These are phyloP conservation scores for Smallanthus sonchifolius DNA, from an alignment of 129 eudicot species.

Conservation along the genomic window DNA sequence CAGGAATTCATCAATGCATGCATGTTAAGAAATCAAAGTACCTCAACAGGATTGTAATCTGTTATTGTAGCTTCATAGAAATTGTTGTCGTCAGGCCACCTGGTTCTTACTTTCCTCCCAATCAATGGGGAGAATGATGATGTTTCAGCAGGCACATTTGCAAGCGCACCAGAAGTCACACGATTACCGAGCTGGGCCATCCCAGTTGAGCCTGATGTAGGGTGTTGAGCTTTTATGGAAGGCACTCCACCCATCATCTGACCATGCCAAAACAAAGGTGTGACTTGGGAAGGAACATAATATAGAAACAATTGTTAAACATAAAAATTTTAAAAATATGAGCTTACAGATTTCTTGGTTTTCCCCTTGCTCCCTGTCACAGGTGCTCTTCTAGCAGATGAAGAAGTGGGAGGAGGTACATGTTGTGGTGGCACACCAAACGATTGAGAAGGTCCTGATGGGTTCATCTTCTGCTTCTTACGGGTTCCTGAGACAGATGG, in stretches of 20 bases:
- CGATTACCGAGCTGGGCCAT: slow-evolving; percentile 63
- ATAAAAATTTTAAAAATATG: background rate
- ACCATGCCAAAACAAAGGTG: slow-evolving; percentile 22
- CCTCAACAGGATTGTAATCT: slow-evolving; percentile 58
- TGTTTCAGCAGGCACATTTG: slow-evolving; percentile 55
- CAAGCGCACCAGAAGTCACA: slow-evolving; percentile 45
- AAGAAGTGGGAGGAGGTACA: slow-evolving; percentile 48
- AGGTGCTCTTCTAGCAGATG: slow-evolving; percentile 72
- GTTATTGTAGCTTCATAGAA: slow-evolving; percentile 87
- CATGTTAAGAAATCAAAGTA: slow-evolving; percentile 20
- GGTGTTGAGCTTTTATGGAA: slow-evolving; percentile 53
- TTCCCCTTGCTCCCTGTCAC: slow-evolving; percentile 52
- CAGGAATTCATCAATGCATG: background rate
- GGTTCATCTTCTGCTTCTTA: slow-evolving; percentile 68
- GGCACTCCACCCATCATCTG: slow-evolving; percentile 51
- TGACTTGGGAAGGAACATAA: background rate
- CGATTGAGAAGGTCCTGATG: slow-evolving; percentile 64
- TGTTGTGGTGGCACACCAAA: slow-evolving; percentile 73
- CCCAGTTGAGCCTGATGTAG: slow-evolving; percentile 52
- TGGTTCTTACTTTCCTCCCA: slow-evolving; percentile 77
- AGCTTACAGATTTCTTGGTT: slow-evolving; percentile 69
- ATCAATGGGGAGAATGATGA: slow-evolving; percentile 49
- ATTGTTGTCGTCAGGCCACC: slow-evolving; percentile 94
- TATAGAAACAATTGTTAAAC: background rate
- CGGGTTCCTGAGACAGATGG: slow-evolving; percentile 88